phyloP scores from a whole-genome alignment of 2,329 filamentous ascomycete species.

The Cladosporium sphaerospermum region DNA sequence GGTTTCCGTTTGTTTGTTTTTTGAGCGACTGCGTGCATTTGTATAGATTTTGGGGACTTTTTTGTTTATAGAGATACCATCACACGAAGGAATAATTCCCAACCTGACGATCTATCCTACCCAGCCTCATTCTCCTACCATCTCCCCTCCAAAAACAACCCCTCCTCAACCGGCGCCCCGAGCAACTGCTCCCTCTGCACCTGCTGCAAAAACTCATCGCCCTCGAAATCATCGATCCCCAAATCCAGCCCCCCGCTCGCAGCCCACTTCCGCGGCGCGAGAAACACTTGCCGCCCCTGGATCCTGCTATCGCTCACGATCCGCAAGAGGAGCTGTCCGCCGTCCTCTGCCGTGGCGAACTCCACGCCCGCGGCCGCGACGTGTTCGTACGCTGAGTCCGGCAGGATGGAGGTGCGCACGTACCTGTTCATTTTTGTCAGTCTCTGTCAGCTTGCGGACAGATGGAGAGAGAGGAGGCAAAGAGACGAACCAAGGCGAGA shows the following conservation, averaged over 20 bases:
- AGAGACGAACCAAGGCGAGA: constrained; percentile 33
- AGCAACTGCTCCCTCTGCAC: constrained; percentile 3
- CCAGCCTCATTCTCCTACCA: background rate
- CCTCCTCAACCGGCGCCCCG: constrained; percentile 5
- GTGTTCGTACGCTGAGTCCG: constrained; percentile 22
- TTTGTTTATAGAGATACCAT: no score
- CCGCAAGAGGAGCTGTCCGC: constrained; percentile 22
- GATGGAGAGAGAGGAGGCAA: background rate
- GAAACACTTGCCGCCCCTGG: constrained; percentile 31
- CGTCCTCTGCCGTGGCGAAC: constrained; percentile 24
- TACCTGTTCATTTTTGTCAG: constrained; percentile 23
- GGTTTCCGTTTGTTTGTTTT: background rate
- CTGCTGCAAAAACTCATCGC: background rate
- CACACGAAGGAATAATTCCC: no score
- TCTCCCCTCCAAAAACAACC: background rate
- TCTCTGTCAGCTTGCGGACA: background rate
- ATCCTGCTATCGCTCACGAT: constrained; percentile 22
- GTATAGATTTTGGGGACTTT: no score
- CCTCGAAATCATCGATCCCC: constrained; percentile 2
- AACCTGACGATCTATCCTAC: background rate
- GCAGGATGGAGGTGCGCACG: constrained; percentile 30
- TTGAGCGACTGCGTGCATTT: background rate
- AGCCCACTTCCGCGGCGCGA: constrained; percentile 30
- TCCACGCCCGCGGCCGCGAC: constrained; percentile 25
- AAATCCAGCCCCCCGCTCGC: constrained; percentile 29